Evolutionary conservation across 2,329 filamentous ascomycete species (phyloP).

Genomic region (Periglandula ipomoeae): DNA sequence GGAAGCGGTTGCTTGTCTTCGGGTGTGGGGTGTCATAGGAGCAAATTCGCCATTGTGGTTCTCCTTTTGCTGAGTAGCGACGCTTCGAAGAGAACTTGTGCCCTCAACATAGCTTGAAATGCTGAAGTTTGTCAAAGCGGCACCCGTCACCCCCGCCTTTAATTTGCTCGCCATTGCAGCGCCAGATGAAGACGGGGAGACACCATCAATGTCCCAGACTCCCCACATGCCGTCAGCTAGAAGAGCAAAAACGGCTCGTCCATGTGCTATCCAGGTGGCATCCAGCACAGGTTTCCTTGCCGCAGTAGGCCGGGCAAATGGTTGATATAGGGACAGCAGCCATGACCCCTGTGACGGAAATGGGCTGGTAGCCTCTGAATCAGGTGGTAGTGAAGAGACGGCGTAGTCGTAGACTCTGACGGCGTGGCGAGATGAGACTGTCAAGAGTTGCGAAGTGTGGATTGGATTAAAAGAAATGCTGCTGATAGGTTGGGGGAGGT

Average conservation of each 20-base stretch:
- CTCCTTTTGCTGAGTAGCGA: constrained; percentile 25
- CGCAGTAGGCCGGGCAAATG: constrained; percentile 39
- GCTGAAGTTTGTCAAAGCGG: constrained; percentile 49
- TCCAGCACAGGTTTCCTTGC: constrained; percentile 52
- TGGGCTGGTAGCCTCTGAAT: constrained; percentile 39
- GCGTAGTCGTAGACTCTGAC: constrained; percentile 56
- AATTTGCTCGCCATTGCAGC: constrained; percentile 40
- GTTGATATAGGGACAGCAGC: constrained; percentile 53
- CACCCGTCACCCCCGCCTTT: constrained; percentile 44
- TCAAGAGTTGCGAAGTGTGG: constrained; percentile 47
- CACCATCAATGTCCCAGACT: constrained; percentile 57
- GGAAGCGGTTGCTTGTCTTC: constrained; percentile 41
- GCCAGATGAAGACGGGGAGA: constrained; percentile 34
- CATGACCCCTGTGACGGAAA: constrained; percentile 53
- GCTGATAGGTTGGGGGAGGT: constrained; percentile 43
- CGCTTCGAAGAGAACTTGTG: constrained; percentile 42
- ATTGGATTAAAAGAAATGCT: constrained; percentile 53
- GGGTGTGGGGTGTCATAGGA: constrained; percentile 55
- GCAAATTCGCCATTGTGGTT: constrained; percentile 42
- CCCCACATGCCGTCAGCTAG: constrained; percentile 59
- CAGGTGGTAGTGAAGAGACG: constrained; percentile 39
- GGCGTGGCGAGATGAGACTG: constrained; percentile 44
- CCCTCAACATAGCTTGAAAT: constrained; percentile 52
- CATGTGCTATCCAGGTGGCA: constrained; percentile 52
- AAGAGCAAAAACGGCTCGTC: constrained; percentile 48